Percentiles rank a stretch among this genome's conserved stretches.
phyloP scores from a whole-genome alignment of 106 monocot species.

The Vanilla planifolia region DNA sequence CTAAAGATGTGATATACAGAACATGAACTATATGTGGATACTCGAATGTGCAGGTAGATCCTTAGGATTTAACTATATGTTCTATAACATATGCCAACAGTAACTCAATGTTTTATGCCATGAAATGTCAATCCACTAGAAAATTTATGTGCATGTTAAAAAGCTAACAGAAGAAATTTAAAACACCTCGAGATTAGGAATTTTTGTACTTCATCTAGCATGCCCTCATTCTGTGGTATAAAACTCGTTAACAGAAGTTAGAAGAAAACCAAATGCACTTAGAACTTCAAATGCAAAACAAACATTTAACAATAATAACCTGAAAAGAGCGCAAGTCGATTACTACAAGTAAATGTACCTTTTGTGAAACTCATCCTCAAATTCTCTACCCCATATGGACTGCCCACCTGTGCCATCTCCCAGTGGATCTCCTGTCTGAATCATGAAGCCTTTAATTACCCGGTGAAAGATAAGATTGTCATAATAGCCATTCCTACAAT shows the following conservation, averaged over 20 bases:
- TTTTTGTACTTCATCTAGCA: not conserved
- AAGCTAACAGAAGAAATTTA: too few species aligned
- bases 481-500: slow-evolving; percentile 95
- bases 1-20: too few species aligned
- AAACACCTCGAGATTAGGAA: too few species aligned
- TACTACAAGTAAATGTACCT: slow-evolving; percentile 31
- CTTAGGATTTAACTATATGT: too few species aligned
- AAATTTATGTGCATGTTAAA: too few species aligned
- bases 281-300: not conserved
- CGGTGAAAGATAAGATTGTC: slow-evolving; percentile 98
- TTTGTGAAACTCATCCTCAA: slow-evolving; percentile 99
- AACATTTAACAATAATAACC: too few species aligned
- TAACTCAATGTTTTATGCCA: too few species aligned
- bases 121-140: too few species aligned
- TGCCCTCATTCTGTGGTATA: not conserved
- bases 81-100: too few species aligned
- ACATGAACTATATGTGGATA: too few species aligned
- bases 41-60: too few species aligned
- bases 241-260: not conserved
- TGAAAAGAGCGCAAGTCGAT: not conserved
- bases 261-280: not conserved
- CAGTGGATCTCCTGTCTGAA: slow-evolving; percentile 96
- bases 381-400: slow-evolving; percentile 98
- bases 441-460: slow-evolving; percentile 96
- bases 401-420: slow-evolving; percentile 99